Conservation (phyloP, 148 eudicot species). For the Vaccinium corymbosum region DNA sequence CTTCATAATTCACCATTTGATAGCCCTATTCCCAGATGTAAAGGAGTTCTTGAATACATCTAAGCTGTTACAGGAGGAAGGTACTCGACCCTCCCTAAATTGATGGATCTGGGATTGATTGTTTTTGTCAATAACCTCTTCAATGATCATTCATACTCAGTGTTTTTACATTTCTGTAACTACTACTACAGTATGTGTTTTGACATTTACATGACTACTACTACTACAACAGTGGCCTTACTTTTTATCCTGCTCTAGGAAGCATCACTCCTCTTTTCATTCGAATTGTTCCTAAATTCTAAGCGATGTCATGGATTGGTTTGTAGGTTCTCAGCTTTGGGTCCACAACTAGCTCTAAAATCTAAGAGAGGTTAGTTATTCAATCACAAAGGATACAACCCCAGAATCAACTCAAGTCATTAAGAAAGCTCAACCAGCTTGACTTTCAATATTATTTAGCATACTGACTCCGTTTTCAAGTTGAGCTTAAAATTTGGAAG, state of each 20-base stretch:
- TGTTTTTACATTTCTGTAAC: neutral
- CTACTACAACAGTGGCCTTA: neutral
- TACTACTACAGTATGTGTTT: neutral
- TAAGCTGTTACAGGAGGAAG: no score
- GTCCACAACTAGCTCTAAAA: constrained; percentile 1
- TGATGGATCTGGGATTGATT: no score
- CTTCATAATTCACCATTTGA: no score
- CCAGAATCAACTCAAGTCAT: neutral
- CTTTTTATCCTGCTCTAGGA: neutral
- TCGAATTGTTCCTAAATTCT: neutral
- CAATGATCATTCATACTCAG: neutral
- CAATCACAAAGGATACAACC: neutral
- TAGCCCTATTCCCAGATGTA: no score
- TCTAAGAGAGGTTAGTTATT: neutral
- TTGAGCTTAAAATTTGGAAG: neutral
- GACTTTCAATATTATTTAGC: neutral
- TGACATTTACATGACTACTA: neutral
- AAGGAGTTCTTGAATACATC: no score
- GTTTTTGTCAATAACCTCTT: neutral
- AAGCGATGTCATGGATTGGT: neutral
- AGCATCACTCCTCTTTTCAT: neutral
- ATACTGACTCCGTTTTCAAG: neutral
- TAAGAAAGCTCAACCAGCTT: neutral
- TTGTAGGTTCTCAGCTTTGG: neutral
- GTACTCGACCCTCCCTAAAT: no score